Percentiles rank a stretch among this genome's conserved stretches.
phyloP scores from a whole-genome alignment of 176 grass and related monocot genomes.

The Aegilops longissima region DNA sequence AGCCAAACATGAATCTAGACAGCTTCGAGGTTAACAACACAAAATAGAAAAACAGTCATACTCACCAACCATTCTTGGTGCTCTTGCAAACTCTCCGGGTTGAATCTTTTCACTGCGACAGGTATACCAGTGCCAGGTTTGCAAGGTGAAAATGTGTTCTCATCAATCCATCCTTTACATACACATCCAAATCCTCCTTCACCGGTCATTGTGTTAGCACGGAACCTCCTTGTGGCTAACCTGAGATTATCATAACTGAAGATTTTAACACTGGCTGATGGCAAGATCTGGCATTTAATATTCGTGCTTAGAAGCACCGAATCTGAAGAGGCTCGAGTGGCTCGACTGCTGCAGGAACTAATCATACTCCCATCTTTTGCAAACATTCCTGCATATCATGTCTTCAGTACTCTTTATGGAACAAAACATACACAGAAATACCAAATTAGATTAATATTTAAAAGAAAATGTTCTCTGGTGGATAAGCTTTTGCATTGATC shows the following conservation, averaged over 20 bases:
- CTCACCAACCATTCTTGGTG: constrained; percentile 78
- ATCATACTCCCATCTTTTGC: constrained; percentile 51
- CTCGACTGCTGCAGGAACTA: constrained; percentile 49
- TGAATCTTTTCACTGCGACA: constrained; percentile 73
- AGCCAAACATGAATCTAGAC: background rate
- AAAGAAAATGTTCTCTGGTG: background rate
- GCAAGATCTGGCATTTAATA: constrained; percentile 57
- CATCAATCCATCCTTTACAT: constrained; percentile 87
- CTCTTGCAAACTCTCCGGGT: constrained; percentile 57
- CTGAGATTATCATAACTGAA: constrained; percentile 61
- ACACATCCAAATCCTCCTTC: constrained; percentile 77
- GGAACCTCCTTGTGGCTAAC: constrained; percentile 77
- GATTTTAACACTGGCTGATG: constrained; percentile 56
- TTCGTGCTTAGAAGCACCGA: constrained; percentile 45
- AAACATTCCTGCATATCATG: constrained; percentile 46
- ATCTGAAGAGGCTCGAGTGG: constrained; percentile 39
- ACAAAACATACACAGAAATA: constrained; percentile 2
- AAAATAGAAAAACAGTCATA: constrained; percentile 18
- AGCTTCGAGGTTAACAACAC: background rate
- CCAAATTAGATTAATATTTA: background rate
- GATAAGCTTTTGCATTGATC: background rate
- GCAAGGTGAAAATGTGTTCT: constrained; percentile 49
- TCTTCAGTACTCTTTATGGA: background rate
- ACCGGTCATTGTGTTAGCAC: constrained; percentile 59
- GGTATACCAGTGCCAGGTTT: constrained; percentile 64